Base-by-base conservation (phyloP, 164 flowering plant species). In the Umbellularia californica region DNA sequence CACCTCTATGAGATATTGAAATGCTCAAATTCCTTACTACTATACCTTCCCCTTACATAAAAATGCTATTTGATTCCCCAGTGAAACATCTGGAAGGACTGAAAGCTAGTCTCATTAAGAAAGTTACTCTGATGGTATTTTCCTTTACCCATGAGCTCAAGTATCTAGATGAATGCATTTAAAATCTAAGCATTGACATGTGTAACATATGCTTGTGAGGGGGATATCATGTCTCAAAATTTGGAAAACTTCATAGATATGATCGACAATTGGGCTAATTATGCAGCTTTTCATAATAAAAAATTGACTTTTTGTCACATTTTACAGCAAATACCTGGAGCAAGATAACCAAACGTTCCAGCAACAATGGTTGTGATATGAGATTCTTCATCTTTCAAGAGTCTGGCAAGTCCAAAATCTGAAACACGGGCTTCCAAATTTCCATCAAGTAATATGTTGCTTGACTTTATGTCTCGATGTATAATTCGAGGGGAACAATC, bases 331-430 rank as follows among this genome's bases (percentile, higher is more conserved):
- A 72, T 84, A 95, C 99, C 99, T 79, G 99, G 99, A 81, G 99
- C 99, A 67, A 95, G 81, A 84, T 95, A 95, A 65, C 99, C 99
- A 82, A 95, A 95, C 28, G 99, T 93, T 75, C 99, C 99, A 70
- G 98, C 98, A 71, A 93, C 98, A 82, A 95, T 95, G 30, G 99
- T 95, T 30, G 99, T 95, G 62, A 92, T 93, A 75, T 95, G 99
- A 69, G 99, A 93, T 85, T 93, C 93, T 79, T 93, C 97, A 84
- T 95, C 99, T 81, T 89, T 90, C 81, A 95, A 78, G 77, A 95
- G 79, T 78, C 93, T 95, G 75, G 99, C 98, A 60, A 95, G 94
- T 79, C 99, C 99, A 83, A 95, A 95, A 77, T 95, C 99, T 66
- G 99, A 91, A 10, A 95, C 99, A 47, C 99, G 90, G 63, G 99